Base-by-base conservation (phyloP, 257 asterid species). In the Linaria vulgaris region DNA sequence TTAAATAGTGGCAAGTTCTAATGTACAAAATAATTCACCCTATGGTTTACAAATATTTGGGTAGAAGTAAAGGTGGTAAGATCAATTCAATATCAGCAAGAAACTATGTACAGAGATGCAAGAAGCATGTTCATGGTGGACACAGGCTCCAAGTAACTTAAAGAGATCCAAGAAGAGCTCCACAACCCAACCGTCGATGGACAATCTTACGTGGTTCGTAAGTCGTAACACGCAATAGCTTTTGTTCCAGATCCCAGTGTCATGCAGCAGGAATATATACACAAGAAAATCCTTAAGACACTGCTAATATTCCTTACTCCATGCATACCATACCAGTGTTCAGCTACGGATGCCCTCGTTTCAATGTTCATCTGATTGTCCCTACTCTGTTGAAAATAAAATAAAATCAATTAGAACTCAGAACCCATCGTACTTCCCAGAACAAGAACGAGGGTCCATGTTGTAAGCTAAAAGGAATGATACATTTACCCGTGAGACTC, bases 311-410 rank as follows among this genome's bases (percentile, higher is more conserved):
- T 56, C 9, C 45, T 16, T 31, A 24, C 63, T 17, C 19, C 63
- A 37, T 57, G 20, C 63, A 57, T 11, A 10, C 4, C 17, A 16
- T 6, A 31, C 46, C 49, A 34, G 31, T n/a, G n/a, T 57, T 57
- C 39, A 49, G 63, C 25, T 19, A 15, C 5, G 49, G 17, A 37
- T 37, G 63, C 2, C 31, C 6, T 15, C 46, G 49, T 4, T 2
- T 37, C 48, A 57, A 5, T 3, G n/a, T 41, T 41, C 59, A 54
- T 25, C 16, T 19, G 59, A 27, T 54, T 54, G 13, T 54, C 41
- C 59, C 21, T 54, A 27, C 59, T 54, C 59, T 54, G 59, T 54
- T 12, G 41, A 8, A 7, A 34, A 30, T 6, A 27, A 50, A 48
- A 17, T 3, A 16, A 48, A 5, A 20, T 24, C 27, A 19, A 8